Conservation (phyloP, 1,284 basidiomycete species). For the Pyrrhoderma lamaoense region DNA sequence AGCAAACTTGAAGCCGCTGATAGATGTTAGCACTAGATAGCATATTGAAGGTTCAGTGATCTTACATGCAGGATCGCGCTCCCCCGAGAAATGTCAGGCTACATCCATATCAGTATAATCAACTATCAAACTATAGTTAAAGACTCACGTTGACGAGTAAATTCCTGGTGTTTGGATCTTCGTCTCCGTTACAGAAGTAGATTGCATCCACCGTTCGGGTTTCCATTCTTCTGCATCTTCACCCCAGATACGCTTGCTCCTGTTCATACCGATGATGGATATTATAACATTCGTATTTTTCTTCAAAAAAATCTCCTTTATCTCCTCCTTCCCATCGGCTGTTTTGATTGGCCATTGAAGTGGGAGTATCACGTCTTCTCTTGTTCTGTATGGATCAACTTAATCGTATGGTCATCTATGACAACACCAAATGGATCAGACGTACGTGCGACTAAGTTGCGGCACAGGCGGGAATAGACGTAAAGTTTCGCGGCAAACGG, state of each 20-base stretch:
- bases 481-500: slow-evolving; percentile 21
- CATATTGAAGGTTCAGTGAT: not conserved
- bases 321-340: slow-evolving; percentile 7
- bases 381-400: not conserved
- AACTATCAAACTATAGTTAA: not conserved
- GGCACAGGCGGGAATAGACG: slow-evolving; percentile 16
- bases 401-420: not conserved
- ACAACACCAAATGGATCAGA: not conserved
- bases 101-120: not conserved
- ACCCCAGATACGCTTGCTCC: slow-evolving; percentile 18
- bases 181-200: slow-evolving; percentile 12
- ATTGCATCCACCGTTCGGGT: slow-evolving; percentile 12
- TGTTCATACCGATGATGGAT: slow-evolving; percentile 14
- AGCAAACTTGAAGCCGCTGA: slow-evolving; percentile 18
- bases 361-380: slow-evolving; percentile 10
- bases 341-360: slow-evolving; percentile 12
- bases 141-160: slow-evolving; percentile 17
- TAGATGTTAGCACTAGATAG: not conserved
- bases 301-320: slow-evolving; percentile 7
- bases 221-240: slow-evolving; percentile 15
- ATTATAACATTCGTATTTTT: slow-evolving; percentile 15
- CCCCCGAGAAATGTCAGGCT: slow-evolving; percentile 19
- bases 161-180: slow-evolving; percentile 16
- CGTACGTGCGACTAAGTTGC: slow-evolving; percentile 11
- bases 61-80: slow-evolving; percentile 17